phyloP scores from a whole-genome alignment of 2,329 filamentous ascomycete species.

The Helotiales sp. region DNA sequence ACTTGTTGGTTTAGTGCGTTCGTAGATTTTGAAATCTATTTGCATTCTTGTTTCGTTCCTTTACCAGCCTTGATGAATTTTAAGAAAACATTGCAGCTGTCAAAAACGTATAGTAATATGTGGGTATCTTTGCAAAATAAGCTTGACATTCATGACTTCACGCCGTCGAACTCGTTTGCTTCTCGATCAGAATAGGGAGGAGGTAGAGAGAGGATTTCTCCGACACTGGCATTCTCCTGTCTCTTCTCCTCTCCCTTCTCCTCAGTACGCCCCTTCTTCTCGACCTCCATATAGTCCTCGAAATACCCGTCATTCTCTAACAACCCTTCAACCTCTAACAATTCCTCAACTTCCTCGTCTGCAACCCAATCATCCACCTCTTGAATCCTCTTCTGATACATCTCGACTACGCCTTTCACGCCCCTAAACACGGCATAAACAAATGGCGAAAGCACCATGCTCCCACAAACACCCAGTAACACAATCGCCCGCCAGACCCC shows the following conservation, averaged over 20 bases:
- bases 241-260: slow-evolving; percentile 15
- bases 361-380: slow-evolving; percentile 31
- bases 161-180: slow-evolving; percentile 15
- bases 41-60: no score
- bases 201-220: slow-evolving; percentile 19
- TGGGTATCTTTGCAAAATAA: not conserved
- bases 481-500: slow-evolving; percentile 20
- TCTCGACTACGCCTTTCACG: slow-evolving; percentile 18
- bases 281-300: slow-evolving; percentile 24
- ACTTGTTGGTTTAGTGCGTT: no score
- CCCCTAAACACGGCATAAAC: slow-evolving; percentile 25
- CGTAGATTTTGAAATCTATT: no score
- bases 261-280: slow-evolving; percentile 17
- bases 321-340: slow-evolving; percentile 26
- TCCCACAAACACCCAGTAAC: slow-evolving; percentile 23
- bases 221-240: slow-evolving; percentile 23
- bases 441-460: slow-evolving; percentile 25
- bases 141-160: slow-evolving; percentile 18
- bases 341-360: slow-evolving; percentile 29
- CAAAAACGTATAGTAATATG: not conserved
- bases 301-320: slow-evolving; percentile 24
- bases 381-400: slow-evolving; percentile 25
- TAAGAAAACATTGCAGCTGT: not conserved
- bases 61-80: no score
- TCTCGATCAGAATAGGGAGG: slow-evolving; percentile 19